Conservation (phyloP, 768 basidiomycete species). For the Naganishia friedmannii region DNA sequence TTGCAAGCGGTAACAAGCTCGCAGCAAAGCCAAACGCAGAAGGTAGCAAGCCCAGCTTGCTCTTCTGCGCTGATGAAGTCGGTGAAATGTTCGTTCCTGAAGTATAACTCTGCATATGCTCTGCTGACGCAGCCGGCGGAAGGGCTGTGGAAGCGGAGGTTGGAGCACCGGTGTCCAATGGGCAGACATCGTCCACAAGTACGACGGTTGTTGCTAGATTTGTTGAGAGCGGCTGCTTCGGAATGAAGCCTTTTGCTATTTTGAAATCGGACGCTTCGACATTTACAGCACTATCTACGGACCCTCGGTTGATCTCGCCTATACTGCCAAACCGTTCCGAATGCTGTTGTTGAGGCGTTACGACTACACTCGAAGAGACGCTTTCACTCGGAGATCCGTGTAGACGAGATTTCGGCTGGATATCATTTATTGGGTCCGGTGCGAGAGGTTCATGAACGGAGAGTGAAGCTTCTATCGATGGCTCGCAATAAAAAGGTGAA, state of each 20-base stretch:
- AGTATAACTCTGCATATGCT: background rate
- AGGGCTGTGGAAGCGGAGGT: background rate
- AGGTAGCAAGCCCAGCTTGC: slow-evolving; percentile 13
- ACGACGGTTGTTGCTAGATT: background rate
- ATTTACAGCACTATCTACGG: background rate
- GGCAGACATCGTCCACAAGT: background rate
- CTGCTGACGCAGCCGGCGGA: background rate
- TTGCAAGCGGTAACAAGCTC: slow-evolving; percentile 3
- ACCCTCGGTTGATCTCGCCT: background rate
- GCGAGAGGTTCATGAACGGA: background rate
- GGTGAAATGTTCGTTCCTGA: background rate
- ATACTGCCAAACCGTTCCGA: background rate
- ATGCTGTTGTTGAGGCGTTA: background rate
- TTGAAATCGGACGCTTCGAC: background rate
- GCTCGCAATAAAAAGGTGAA: background rate
- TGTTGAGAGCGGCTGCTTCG: background rate
- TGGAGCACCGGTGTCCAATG: background rate
- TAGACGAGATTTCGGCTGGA: background rate
- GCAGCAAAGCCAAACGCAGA: slow-evolving; percentile 20
- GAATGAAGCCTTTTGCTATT: background rate
- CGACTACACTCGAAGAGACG: background rate
- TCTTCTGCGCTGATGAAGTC: slow-evolving; percentile 9
- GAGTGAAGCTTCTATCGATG: background rate
- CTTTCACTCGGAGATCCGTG: background rate
- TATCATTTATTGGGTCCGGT: background rate